These are phyloP conservation scores for Ogataea saltuana DNA, from an alignment of 805 yeast species.

Conservation along the genomic window DNA sequence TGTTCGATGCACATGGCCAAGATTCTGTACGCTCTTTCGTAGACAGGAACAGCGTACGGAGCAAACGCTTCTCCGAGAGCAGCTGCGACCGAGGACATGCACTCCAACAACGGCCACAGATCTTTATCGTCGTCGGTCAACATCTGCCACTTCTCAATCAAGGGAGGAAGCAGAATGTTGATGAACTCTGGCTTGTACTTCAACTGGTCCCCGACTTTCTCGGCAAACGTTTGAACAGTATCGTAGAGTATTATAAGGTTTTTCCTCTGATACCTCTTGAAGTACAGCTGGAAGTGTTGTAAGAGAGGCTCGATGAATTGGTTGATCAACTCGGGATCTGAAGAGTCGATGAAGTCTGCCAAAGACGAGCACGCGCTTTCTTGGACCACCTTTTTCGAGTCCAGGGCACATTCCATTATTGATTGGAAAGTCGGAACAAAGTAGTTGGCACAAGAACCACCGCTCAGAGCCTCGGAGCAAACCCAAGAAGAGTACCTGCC, in stretches of 20 bases:
- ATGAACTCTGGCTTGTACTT: conserved; percentile 55
- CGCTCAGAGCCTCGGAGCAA: conserved; percentile 61
- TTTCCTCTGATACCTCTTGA: conserved; percentile 74
- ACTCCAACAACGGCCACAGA: conserved; percentile 89
- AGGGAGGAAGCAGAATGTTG: conserved; percentile 71
- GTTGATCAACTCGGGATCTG: conserved; percentile 61
- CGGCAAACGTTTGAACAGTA: conserved; percentile 87
- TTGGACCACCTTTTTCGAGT: conserved; percentile 89
- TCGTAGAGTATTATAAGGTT: conserved; percentile 84
- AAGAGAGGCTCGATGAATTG: conserved; percentile 68
- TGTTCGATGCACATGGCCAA: conserved; percentile 65
- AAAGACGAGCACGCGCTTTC: conserved; percentile 90
- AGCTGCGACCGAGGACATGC: conserved; percentile 90
- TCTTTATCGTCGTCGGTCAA: conserved; percentile 78
- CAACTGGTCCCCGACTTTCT: conserved; percentile 62
- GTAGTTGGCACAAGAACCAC: conserved; percentile 63
- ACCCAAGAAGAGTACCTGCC: conserved; percentile 87
- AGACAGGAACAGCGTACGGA: conserved; percentile 86
- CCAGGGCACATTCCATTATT: conserved; percentile 72
- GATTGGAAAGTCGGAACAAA: conserved; percentile 78
- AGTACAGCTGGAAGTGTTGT: conserved; percentile 70
- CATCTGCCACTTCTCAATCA: conserved; percentile 77
- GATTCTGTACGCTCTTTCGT: conserved; percentile 72
- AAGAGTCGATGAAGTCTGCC: conserved; percentile 76
- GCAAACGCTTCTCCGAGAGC: conserved; percentile 81